Percentiles rank a stretch among this genome's conserved stretches.
phyloP scores from a whole-genome alignment of 169 alveolate genomes.

The Amoebophrya sp. region DNA sequence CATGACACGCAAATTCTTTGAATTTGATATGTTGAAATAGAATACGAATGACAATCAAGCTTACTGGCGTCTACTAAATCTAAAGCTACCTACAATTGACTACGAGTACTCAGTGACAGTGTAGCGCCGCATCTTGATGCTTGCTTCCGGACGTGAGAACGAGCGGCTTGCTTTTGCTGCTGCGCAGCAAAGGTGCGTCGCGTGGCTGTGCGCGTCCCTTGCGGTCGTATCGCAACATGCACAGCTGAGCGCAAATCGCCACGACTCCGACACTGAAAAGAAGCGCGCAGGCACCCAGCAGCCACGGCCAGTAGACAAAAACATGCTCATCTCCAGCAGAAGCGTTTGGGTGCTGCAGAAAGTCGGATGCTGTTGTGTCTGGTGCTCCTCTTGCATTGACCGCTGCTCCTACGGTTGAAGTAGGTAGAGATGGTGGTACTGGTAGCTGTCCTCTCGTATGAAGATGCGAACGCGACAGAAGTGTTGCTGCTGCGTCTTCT shows the following conservation, averaged over 20 bases:
- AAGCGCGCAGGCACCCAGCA: background rate
- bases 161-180: background rate
- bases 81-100: no score
- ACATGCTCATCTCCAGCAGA: background rate
- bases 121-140: no score
- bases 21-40: no score
- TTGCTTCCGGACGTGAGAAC: background rate
- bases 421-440: no score
- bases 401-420: background rate
- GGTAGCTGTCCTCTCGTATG: no score
- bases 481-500: no score
- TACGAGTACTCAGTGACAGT: no score
- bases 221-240: background rate
- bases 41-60: no score
- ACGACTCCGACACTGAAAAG: background rate
- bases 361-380: background rate
- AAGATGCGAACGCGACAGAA: no score
- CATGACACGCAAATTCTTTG: no score
- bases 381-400: background rate
- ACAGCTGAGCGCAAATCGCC: background rate
- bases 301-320: background rate
- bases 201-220: background rate
- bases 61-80: no score
- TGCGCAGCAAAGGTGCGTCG: background rate
- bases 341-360: background rate